Evolutionary conservation across 2,329 filamentous ascomycete genomes (phyloP).

Genomic region (Huntiella abstrusa): DNA sequence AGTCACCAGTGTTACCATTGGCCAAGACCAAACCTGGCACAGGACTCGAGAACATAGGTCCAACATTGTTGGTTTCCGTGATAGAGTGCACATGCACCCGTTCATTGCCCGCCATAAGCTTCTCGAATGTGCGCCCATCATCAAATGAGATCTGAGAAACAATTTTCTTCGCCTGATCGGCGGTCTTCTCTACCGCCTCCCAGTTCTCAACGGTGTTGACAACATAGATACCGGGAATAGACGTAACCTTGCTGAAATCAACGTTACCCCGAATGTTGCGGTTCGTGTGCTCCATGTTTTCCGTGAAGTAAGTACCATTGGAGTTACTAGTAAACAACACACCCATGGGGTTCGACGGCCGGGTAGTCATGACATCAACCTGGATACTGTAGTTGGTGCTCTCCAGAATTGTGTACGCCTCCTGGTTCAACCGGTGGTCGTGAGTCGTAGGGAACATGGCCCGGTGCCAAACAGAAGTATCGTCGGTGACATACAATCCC

Average conservation of each 20-base stretch:
- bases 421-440: constrained; percentile 47
- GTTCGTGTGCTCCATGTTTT: constrained; percentile 84
- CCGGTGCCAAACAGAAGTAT: constrained; percentile 73
- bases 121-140: constrained; percentile 71
- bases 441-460: constrained; percentile 76
- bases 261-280: constrained; percentile 57
- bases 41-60: constrained; percentile 79
- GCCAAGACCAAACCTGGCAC: constrained; percentile 90
- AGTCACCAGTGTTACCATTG: constrained; percentile 70
- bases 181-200: constrained; percentile 45
- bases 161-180: constrained; percentile 42
- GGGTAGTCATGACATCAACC: constrained; percentile 68
- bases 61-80: constrained; percentile 63
- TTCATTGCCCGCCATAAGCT: constrained; percentile 47
- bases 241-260: constrained; percentile 85
- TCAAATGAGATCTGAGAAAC: constrained; percentile 82
- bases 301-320: constrained; percentile 88
- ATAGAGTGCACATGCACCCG: constrained; percentile 80
- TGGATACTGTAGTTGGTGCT: constrained; percentile 97
- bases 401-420: constrained; percentile 85
- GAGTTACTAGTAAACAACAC: constrained; percentile 90
- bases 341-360: constrained; percentile 53
- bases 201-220: constrained; percentile 82
- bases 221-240: constrained; percentile 80
- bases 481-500: constrained; percentile 74